Evolutionary conservation across 2,329 filamentous ascomycete genomes (phyloP).

Genomic region (Aschersonia sp.): DNA sequence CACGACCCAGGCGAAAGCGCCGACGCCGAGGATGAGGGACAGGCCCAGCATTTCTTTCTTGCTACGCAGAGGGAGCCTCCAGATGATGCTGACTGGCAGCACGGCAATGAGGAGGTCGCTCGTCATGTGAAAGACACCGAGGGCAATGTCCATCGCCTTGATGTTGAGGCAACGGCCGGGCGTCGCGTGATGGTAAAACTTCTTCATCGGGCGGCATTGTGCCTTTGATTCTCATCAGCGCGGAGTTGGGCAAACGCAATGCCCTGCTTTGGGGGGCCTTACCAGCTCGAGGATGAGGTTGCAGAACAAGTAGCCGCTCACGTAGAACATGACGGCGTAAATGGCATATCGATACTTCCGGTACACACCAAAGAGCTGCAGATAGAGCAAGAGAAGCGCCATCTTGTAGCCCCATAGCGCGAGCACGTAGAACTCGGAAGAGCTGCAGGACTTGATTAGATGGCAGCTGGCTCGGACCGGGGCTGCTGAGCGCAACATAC

Average conservation of each 20-base stretch:
- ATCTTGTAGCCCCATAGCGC: not conserved
- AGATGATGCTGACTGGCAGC: not conserved
- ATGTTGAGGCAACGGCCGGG: not conserved
- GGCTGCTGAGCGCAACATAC: not conserved
- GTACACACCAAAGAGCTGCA: not conserved
- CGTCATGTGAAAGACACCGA: not conserved
- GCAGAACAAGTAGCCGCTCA: not conserved
- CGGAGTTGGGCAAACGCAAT: not conserved
- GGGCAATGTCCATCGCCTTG: not conserved
- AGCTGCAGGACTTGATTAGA: not conserved
- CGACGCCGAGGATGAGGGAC: not conserved
- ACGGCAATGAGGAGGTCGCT: not conserved
- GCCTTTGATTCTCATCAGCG: not conserved
- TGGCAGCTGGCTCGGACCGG: not conserved
- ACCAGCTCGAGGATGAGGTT: not conserved
- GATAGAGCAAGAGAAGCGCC: not conserved
- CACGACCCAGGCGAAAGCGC: not conserved
- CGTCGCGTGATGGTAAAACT: not conserved
- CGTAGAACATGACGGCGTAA: not conserved
- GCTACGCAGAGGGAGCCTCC: not conserved
- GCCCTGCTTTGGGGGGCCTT: not conserved
- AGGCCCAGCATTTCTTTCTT: not conserved
- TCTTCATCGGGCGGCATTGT: not conserved
- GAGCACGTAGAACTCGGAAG: conserved; percentile 1
- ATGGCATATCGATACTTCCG: not conserved